phyloP scores from a whole-genome alignment of 78 protist species.

The Guillardia theta region DNA sequence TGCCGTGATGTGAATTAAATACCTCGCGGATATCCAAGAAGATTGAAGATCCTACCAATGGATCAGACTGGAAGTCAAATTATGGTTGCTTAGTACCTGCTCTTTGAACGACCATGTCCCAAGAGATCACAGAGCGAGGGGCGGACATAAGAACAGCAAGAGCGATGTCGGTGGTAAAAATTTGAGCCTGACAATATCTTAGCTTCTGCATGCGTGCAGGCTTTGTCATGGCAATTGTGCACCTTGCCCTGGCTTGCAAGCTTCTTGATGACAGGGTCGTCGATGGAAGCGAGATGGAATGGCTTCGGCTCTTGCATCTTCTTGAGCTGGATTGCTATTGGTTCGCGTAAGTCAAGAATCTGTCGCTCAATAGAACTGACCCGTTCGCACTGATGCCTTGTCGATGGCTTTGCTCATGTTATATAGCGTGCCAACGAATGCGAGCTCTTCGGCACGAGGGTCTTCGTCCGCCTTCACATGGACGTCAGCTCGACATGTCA shows the following conservation, averaged over 20 bases:
- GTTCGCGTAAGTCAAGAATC: not conserved
- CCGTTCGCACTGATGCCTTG: not conserved
- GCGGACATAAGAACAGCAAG: constrained; percentile 19
- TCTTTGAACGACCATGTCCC: not conserved
- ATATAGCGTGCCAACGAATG: not conserved
- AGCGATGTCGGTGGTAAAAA: not conserved
- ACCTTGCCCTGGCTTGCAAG: not conserved
- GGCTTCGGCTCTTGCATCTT: not conserved
- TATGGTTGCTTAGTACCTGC: too few species aligned
- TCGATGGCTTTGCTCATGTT: not conserved
- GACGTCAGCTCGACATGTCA: too few species aligned
- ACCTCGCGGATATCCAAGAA: not conserved
- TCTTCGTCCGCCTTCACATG: too few species aligned
- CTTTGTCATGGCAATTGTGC: too few species aligned
- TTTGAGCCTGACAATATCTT: not conserved
- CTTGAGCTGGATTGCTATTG: not conserved
- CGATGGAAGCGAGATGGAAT: not conserved
- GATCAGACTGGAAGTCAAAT: not conserved
- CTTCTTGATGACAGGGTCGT: constrained; percentile 10
- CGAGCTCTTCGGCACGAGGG: not conserved
- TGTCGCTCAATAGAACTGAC: not conserved
- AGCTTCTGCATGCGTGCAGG: not conserved
- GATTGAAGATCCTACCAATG: not conserved
- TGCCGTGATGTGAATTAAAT: too few species aligned
- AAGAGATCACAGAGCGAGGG: constrained; percentile 4